A percentile compares a stretch with the other conserved stretches of the same genome.
These are phyloP conservation scores for Candida ulmi DNA, from an alignment of 805 yeast genomes.

Conservation along the genomic window DNA sequence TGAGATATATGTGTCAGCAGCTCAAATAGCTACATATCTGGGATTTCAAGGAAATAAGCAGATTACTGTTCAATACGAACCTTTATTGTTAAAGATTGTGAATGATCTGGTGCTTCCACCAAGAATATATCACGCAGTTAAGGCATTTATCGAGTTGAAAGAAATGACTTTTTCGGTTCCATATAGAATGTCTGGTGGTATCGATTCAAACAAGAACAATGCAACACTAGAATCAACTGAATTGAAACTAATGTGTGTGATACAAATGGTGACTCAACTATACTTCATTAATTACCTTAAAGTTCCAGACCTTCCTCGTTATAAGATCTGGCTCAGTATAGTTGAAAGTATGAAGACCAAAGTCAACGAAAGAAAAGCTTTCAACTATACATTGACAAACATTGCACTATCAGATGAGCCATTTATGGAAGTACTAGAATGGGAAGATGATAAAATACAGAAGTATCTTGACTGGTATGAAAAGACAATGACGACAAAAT, in stretches of 20 bases:
- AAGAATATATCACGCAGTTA: slow-evolving; percentile 35
- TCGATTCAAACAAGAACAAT: no score
- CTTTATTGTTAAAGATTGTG: slow-evolving; percentile 35
- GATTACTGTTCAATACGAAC: slow-evolving; percentile 25
- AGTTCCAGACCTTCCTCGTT: neutral
- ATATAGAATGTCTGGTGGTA: no score
- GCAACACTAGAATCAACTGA: slow-evolving; percentile 27
- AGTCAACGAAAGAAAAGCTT: slow-evolving; percentile 2
- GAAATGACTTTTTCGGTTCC: no score
- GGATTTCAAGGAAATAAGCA: neutral
- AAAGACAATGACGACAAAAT: slow-evolving; percentile 23
- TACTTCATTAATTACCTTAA: slow-evolving; percentile 15
- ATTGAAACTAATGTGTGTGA: slow-evolving; percentile 6
- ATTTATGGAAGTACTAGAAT: slow-evolving; percentile 33
- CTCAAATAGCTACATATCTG: slow-evolving; percentile 6
- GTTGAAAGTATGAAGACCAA: slow-evolving; percentile 13
- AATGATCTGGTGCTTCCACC: slow-evolving; percentile 45
- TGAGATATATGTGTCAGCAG: slow-evolving; percentile 30
- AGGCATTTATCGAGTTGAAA: slow-evolving; percentile 19
- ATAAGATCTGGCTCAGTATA: slow-evolving; percentile 16
- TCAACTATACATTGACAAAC: slow-evolving; percentile 7
- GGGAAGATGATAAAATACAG: slow-evolving; percentile 43
- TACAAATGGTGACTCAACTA: slow-evolving; percentile 16
- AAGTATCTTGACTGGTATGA: slow-evolving; percentile 48
- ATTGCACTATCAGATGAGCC: slow-evolving; percentile 18